A percentile compares a stretch with the other conserved stretches of the same genome.
phyloP scores from a whole-genome alignment of 1,284 basidiomycete genomes.

The Phylloboletellus chloephorus region DNA sequence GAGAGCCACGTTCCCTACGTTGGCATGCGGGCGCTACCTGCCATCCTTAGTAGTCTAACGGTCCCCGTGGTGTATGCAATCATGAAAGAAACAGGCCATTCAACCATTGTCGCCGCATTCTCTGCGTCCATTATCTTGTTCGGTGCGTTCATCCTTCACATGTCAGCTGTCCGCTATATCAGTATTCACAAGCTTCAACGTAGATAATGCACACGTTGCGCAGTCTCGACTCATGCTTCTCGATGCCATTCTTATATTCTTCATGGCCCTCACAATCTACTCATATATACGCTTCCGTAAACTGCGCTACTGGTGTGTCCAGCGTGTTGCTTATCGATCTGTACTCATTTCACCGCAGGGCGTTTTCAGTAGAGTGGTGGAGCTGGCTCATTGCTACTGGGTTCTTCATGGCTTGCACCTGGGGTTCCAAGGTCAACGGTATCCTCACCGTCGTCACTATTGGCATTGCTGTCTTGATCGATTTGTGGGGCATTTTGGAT shows the following conservation, averaged over 20 bases:
- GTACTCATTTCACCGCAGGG: constrained; percentile 40
- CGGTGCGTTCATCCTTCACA: constrained; percentile 48
- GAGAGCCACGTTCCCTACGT: constrained; percentile 88
- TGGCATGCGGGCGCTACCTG: constrained; percentile 88
- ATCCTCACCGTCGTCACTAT: constrained; percentile 88
- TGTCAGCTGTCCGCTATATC: not conserved
- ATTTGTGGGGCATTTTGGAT: constrained; percentile 95
- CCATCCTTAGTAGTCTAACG: constrained; percentile 85
- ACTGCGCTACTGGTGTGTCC: constrained; percentile 77
- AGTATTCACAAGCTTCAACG: constrained; percentile 7
- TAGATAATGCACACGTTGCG: constrained; percentile 94
- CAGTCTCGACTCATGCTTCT: constrained; percentile 96
- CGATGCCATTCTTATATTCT: constrained; percentile 93
- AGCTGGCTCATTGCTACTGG: constrained; percentile 90
- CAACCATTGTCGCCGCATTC: constrained; percentile 82
- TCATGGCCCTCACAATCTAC: constrained; percentile 91
- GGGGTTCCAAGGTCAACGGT: constrained; percentile 98
- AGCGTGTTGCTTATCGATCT: not conserved
- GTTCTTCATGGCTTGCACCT: constrained; percentile 88
- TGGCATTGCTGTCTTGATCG: constrained; percentile 86
- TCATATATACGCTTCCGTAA: constrained; percentile 96
- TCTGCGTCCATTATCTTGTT: constrained; percentile 84
- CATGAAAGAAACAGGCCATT: constrained; percentile 97
- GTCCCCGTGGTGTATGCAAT: constrained; percentile 90
- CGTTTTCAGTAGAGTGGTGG: constrained; percentile 91